Base-by-base conservation (phyloP, 164 flowering plant genomes). In the Cinnamomum micranthum region DNA sequence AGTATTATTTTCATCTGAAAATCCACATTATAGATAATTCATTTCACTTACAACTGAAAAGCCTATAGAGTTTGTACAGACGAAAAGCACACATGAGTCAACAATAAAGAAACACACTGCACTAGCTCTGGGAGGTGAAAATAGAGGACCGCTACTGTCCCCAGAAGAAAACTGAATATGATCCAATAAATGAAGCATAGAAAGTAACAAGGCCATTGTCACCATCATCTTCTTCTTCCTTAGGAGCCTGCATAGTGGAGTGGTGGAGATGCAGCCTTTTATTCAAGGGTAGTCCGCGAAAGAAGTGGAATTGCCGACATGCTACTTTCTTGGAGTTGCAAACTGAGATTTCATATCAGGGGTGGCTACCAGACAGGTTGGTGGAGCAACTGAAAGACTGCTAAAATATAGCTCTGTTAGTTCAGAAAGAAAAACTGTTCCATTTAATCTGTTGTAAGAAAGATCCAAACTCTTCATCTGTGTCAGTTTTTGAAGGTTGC, bases 221-320 rank as follows among this genome's bases (percentile, higher is more conserved):
- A 12, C 19, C 24, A n/a, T 24, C 47, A 11, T n/a, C 12, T 17
- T 74, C 70, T 2, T 35, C 51, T 2, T 25, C 62, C 7, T 11
- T 22, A 14, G 41, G 20, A 5, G 50, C 6, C 1, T 1, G 59
- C 2, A 20, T 15, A 24, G 27, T 2, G 9, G 27, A 63, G 7
- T 4, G 9, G 58, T 25, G 13, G 47, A 0, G 35, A 17, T 65
- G 70, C 75, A 73, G 25, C 13, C n/a, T 63, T 24, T 50, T 73
- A 2, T 72, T 62, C 47, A 73, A 23, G 14, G 75, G 70, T 23
- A 2, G 66, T 23, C 66, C 27, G 22, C 66, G n/a, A 63, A 24
- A 82, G 82, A 19, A 74, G 31, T 17, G 74, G 50, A n/a, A 25
- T 82, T 82, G 7, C 75, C 66, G n/a, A 6, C 82, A 7, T 77